Evolutionary conservation across 345 rosid genomes (phyloP).

Genomic region (Raphanus raphanistrum): DNA sequence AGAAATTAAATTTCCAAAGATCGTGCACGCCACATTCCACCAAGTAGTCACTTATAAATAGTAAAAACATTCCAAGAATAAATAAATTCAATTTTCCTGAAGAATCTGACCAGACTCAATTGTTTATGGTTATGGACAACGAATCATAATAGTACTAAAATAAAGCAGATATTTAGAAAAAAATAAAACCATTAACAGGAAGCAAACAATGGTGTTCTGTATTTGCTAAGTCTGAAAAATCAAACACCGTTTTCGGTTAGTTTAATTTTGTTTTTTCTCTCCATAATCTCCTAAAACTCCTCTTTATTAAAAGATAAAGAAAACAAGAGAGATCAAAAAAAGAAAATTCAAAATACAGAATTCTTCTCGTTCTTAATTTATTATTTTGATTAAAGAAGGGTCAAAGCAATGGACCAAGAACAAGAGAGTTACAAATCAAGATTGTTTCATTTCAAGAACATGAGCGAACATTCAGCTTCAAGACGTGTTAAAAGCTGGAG

Average conservation of each 20-base stretch:
- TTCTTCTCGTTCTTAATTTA: background rate
- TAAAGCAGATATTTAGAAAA: conserved; percentile 19
- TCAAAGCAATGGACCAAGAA: conserved; percentile 63
- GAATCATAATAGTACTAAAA: conserved; percentile 28
- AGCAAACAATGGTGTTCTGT: conserved; percentile 37
- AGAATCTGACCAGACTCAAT: conserved; percentile 31
- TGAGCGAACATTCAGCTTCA: conserved; percentile 41
- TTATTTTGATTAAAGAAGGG: conserved; percentile 31
- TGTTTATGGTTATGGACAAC: conserved; percentile 39
- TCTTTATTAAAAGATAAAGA: conserved; percentile 38
- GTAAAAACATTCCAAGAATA: conserved; percentile 27
- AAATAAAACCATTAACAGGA: conserved; percentile 34
- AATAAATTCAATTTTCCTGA: background rate
- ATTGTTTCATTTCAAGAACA: conserved; percentile 58
- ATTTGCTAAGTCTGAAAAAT: conserved; percentile 34
- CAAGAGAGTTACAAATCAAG: conserved; percentile 61
- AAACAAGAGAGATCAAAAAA: conserved; percentile 6
- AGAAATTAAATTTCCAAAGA: background rate
- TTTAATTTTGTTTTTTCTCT: conserved; percentile 18
- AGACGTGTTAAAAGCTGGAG: conserved; percentile 58
- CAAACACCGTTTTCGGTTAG: conserved; percentile 29
- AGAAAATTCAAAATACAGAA: background rate
- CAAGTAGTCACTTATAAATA: conserved; percentile 31
- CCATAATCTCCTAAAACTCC: conserved; percentile 29
- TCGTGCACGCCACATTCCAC: conserved; percentile 37